phyloP scores from a whole-genome alignment of 306 rosid species.

The Quercus berberidifolia region DNA sequence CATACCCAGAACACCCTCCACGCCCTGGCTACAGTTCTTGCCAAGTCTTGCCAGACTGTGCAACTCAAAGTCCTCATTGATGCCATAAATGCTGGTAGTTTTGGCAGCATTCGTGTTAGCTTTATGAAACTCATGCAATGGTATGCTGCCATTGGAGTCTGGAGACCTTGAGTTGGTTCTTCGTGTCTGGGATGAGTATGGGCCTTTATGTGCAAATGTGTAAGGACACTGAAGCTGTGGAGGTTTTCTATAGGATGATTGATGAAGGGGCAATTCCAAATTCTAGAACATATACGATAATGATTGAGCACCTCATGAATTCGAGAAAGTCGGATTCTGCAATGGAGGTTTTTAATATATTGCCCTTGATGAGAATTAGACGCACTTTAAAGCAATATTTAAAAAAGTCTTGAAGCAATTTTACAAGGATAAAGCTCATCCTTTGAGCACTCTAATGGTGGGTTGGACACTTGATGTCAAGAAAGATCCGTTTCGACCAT shows the following conservation, averaged over 20 bases:
- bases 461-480: too few species aligned
- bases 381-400: slow-evolving; percentile 59
- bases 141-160: slow-evolving; percentile 55
- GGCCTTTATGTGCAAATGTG: slow-evolving; percentile 51
- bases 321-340: slow-evolving; percentile 42
- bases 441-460: too few species aligned
- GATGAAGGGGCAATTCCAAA: slow-evolving; percentile 69
- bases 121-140: slow-evolving; percentile 68
- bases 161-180: slow-evolving; percentile 59
- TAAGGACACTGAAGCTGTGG: slow-evolving; percentile 48
- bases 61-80: slow-evolving; percentile 55
- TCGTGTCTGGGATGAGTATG: slow-evolving; percentile 56
- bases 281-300: slow-evolving; percentile 57
- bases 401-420: too few species aligned
- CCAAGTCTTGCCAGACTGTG: slow-evolving; percentile 41
- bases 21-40: slow-evolving; percentile 70
- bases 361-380: slow-evolving; percentile 69
- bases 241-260: slow-evolving; percentile 47
- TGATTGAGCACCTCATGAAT: slow-evolving; percentile 75
- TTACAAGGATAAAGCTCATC: too few species aligned
- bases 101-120: slow-evolving; percentile 38
- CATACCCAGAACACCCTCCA: slow-evolving; percentile 63
- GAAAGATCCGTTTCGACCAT: too few species aligned
- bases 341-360: slow-evolving; percentile 46
- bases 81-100: slow-evolving; percentile 41